A percentile compares a stretch with the other conserved stretches of the same genome.
These are phyloP conservation scores for Chloris gayana DNA, from an alignment of 176 grass and related monocot genomes.

Conservation along the genomic window DNA sequence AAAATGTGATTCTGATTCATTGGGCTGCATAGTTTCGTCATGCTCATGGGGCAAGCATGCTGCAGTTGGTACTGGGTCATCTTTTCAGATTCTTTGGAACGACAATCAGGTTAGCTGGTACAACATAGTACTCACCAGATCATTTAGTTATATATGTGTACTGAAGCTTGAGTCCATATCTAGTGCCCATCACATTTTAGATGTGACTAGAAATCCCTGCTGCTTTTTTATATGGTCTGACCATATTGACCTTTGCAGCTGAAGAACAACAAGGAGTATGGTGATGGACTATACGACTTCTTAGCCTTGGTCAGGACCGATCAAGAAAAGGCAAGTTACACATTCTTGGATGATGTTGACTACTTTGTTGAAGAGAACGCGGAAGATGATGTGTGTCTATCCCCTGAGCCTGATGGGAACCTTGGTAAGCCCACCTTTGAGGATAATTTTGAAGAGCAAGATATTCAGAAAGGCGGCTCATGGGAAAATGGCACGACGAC, in stretches of 20 bases:
- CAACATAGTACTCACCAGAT: constrained; percentile 10
- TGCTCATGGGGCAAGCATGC: constrained; percentile 93
- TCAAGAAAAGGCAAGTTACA: constrained; percentile 54
- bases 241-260: constrained; percentile 52
- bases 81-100: constrained; percentile 95
- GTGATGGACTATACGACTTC: constrained; percentile 87
- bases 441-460: constrained; percentile 59
- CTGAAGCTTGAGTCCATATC: constrained; percentile 16
- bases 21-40: constrained; percentile 83
- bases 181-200: constrained; percentile 9
- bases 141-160: constrained; percentile 22
- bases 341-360: constrained; percentile 80
- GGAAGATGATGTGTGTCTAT: constrained; percentile 64
- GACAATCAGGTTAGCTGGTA: constrained; percentile 71
- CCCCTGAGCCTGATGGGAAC: constrained; percentile 63
- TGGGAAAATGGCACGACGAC: constrained; percentile 42
- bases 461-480: constrained; percentile 38
- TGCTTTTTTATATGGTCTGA: constrained; percentile 25
- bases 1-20: constrained; percentile 86
- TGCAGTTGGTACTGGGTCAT: constrained; percentile 79
- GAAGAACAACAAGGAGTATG: constrained; percentile 62
- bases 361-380: constrained; percentile 66
- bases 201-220: constrained; percentile 22
- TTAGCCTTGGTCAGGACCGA: constrained; percentile 69
- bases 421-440: constrained; percentile 76